Base-by-base conservation (phyloP, 768 basidiomycete genomes). In the Phaffia tasmanica region DNA sequence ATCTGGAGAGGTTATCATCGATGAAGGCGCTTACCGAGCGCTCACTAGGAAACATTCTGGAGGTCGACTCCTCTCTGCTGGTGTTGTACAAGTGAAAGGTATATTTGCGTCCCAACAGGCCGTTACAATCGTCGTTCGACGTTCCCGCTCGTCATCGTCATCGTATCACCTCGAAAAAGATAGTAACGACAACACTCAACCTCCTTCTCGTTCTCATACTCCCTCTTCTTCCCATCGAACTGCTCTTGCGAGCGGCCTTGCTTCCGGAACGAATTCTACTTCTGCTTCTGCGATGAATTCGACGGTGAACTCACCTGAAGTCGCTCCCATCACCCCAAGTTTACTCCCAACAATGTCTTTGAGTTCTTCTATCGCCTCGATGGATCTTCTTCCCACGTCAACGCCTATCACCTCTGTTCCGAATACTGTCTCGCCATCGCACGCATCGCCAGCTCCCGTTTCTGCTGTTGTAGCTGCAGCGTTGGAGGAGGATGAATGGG, bases 91-190 rank as follows among this genome's bases (percentile, higher is more conserved):
- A 16, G 85, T 97, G 61, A 83, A 86, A 57, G 95, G 94, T 21
- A 83, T 83, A 0, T 99, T 98, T 74, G 94, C 93, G 1, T 86
- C 87, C 1, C 91, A 92, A 6, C 94, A 98, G 76, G 95, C 94
- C 6, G 94, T 99, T 50, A 82, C 85, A 42, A 85, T 98, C 59
- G 80, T 87, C 64, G 77, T 81, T 3, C 81, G 89, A 16, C 80
- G 81, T 42, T 78, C 35, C 11, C 35, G 35, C 35, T 42, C 35
- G 78, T 42, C 35, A 78, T 42, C 35, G 4, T 11, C 35, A 42
- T 42, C 35, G 11, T 42, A 42, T 42, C 35, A 5, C 11, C 35
- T 73, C 19, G 60, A 70, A 23, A 61, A 25, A 3, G 49, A 2
- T 70, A 76, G 6, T 23, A 27, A 21, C n/a, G 16, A n/a, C 56